Evolutionary conservation across 257 asterid genomes (phyloP).

Genomic region (Nicotiana knightiana): DNA sequence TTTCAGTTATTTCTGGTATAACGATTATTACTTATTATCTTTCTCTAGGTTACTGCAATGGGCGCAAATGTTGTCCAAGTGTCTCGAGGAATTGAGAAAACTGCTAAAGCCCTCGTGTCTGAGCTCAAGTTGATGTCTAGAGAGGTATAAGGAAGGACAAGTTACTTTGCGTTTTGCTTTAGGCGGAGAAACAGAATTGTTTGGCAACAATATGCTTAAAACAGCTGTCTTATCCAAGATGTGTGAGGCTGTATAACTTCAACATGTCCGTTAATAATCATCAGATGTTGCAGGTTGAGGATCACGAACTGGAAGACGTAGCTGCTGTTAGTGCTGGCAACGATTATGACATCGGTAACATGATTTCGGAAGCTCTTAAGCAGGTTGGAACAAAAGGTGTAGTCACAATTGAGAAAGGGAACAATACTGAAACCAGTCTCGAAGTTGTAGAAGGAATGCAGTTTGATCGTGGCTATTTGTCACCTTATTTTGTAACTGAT

Average conservation of each 20-base stretch:
- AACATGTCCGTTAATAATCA: background rate
- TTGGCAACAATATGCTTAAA: background rate
- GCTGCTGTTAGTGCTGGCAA: conserved; percentile 96
- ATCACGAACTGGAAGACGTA: conserved; percentile 67
- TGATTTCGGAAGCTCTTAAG: conserved; percentile 63
- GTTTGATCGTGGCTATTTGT: conserved; percentile 79
- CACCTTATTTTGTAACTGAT: conserved; percentile 82
- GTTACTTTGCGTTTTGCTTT: background rate
- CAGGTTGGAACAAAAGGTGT: conserved; percentile 64
- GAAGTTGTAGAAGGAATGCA: conserved; percentile 82
- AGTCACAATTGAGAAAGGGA: conserved; percentile 68
- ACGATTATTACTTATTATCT: conserved; percentile 4
- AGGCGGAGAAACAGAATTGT: background rate
- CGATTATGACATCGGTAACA: conserved; percentile 51
- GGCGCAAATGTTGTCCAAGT: conserved; percentile 79
- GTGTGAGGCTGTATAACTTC: background rate
- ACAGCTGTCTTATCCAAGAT: background rate
- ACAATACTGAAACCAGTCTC: conserved; percentile 45
- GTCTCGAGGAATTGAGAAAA: conserved; percentile 72
- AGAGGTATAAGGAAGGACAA: conserved; percentile 36
- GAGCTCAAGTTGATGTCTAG: conserved; percentile 77
- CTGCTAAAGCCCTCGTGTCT: conserved; percentile 57
- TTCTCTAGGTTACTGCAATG: conserved; percentile 58
- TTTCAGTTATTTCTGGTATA: background rate
- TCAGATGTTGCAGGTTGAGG: conserved; percentile 53